Conservation (phyloP, 495 filamentous ascomycete species). For the Penicillium longicatenatum region DNA sequence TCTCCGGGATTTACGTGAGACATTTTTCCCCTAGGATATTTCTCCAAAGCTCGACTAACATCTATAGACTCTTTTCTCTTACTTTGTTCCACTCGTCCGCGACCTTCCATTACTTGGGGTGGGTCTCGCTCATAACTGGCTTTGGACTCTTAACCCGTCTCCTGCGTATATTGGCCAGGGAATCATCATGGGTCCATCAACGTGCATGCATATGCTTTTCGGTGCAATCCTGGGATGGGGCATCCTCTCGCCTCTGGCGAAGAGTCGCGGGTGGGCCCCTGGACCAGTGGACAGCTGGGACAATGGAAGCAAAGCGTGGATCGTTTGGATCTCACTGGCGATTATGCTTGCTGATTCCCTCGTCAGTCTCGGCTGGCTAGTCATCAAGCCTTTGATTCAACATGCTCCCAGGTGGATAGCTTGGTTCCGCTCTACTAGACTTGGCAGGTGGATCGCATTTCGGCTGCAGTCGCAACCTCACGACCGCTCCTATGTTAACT, state of each 20-base stretch:
- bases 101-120: constrained; percentile 83
- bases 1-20: constrained; percentile 57
- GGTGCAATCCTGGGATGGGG: constrained; percentile 92
- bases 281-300: constrained; percentile 86
- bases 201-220: constrained; percentile 93
- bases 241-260: constrained; percentile 84
- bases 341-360: constrained; percentile 97
- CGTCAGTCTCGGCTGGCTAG: constrained; percentile 81
- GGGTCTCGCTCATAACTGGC: constrained; percentile 73
- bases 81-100: constrained; percentile 85
- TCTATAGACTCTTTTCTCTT: constrained; percentile 76
- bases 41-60: constrained; percentile 15
- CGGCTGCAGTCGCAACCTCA: constrained; percentile 15
- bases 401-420: constrained; percentile 40
- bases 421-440: constrained; percentile 26
- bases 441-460: constrained; percentile 30
- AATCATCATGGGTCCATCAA: constrained; percentile 84
- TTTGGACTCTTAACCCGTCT: constrained; percentile 95
- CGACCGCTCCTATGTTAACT: constrained; percentile 38
- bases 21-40: background rate
- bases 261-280: constrained; percentile 83
- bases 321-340: constrained; percentile 91
- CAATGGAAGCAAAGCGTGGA: constrained; percentile 93
- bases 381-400: constrained; percentile 60
- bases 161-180: constrained; percentile 86